Conservation (phyloP, 2,329 filamentous ascomycete species). For the Fusarium ambrosium region DNA sequence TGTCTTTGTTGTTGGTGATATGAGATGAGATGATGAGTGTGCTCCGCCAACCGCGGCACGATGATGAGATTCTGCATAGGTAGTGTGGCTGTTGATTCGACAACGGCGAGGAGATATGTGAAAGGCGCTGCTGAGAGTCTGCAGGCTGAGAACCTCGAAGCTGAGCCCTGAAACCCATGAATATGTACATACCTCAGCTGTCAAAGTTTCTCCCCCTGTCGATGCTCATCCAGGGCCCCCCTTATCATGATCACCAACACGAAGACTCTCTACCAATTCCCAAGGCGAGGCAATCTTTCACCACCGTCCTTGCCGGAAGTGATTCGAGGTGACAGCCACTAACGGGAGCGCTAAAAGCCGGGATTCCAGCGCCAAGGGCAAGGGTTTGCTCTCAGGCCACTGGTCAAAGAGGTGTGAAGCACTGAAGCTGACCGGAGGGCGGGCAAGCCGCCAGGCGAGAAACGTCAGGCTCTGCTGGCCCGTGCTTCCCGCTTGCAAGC, state of each 20-base stretch:
- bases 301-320: conserved; percentile 42
- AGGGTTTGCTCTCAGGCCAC: conserved; percentile 21
- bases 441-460: conserved; percentile 11
- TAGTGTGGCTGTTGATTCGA: conserved; percentile 35
- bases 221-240: neutral
- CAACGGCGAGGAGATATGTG: conserved; percentile 17
- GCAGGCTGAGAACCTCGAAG: neutral
- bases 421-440: conserved; percentile 6
- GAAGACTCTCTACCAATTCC: conserved; percentile 3
- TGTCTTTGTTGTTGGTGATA: conserved; percentile 26
- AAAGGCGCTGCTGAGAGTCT: neutral
- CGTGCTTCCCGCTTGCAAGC: conserved; percentile 31
- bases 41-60: conserved; percentile 27
- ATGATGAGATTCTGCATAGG: neutral
- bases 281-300: conserved; percentile 26
- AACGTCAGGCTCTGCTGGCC: conserved; percentile 37
- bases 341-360: conserved; percentile 33
- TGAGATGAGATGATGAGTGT: conserved; percentile 7
- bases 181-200: neutral
- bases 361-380: conserved; percentile 29
- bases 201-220: neutral
- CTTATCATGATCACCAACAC: conserved; percentile 28
- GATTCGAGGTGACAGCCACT: conserved; percentile 39
- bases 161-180: conserved; percentile 4
- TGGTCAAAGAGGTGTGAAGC: neutral